These are phyloP conservation scores for Xanthoconium purpureum DNA, from an alignment of 768 basidiomycete species.

Conservation along the genomic window DNA sequence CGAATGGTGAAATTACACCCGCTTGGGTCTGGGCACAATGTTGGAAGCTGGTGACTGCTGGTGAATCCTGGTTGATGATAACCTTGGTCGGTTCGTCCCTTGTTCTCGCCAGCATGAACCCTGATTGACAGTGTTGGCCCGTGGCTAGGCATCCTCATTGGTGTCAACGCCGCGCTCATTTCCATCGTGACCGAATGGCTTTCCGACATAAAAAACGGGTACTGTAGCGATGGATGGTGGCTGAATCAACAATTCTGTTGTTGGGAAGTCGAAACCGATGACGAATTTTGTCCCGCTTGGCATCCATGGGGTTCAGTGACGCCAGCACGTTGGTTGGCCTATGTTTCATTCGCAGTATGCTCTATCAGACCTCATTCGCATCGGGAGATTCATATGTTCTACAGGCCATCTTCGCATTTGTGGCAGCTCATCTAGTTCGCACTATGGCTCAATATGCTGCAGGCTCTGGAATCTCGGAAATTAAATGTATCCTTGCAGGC, in stretches of 20 bases:
- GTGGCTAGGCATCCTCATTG: constrained; percentile 77
- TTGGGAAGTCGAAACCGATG: constrained; percentile 88
- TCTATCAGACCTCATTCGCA: not conserved
- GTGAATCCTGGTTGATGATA: constrained; percentile 91
- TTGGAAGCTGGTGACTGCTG: constrained; percentile 58
- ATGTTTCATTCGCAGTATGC: constrained; percentile 86
- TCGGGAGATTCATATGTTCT: constrained; percentile 2
- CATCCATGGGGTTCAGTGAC: constrained; percentile 78
- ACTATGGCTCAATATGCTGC: constrained; percentile 93
- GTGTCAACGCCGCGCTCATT: constrained; percentile 90
- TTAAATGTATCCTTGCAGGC: constrained; percentile 95
- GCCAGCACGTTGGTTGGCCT: constrained; percentile 76
- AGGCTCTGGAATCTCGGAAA: constrained; percentile 97
- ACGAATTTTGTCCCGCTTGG: constrained; percentile 89
- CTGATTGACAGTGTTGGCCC: constrained; percentile 1
- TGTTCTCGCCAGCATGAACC: not conserved
- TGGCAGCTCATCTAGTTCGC: constrained; percentile 85
- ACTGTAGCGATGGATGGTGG: constrained; percentile 98
- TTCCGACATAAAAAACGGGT: constrained; percentile 96
- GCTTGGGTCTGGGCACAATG: constrained; percentile 62
- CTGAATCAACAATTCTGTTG: constrained; percentile 97
- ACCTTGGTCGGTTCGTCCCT: constrained; percentile 75
- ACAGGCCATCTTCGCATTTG: constrained; percentile 78
- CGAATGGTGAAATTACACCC: constrained; percentile 49
- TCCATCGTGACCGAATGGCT: constrained; percentile 97